These are phyloP conservation scores for Mucor racemosus DNA, from an alignment of 371 early-diverging fungal species.

Conservation along the genomic window DNA sequence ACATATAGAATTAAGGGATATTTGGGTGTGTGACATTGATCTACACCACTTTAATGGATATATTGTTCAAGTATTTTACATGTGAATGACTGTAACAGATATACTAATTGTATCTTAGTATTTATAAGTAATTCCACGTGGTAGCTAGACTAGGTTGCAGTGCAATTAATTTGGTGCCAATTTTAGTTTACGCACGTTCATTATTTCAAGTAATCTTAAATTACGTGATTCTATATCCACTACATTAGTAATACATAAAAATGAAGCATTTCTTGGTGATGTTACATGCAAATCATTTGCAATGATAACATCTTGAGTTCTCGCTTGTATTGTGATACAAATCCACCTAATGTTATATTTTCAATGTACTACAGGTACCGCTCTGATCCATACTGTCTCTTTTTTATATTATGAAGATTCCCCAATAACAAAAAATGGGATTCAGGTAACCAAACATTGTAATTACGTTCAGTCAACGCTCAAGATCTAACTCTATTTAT, in stretches of 20 bases:
- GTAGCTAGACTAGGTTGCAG: background rate
- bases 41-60: background rate
- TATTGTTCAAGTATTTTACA: background rate
- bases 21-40: constrained; percentile 1
- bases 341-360: too few relatives aligned
- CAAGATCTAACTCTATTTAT: too few relatives aligned
- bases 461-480: too few relatives aligned
- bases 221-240: background rate
- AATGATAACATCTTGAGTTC: too few relatives aligned
- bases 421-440: too few relatives aligned
- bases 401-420: too few relatives aligned
- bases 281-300: background rate
- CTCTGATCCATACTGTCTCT: too few relatives aligned
- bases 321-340: too few relatives aligned
- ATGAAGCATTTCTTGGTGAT: background rate
- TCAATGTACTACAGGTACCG: too few relatives aligned
- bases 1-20: background rate
- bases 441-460: too few relatives aligned
- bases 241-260: background rate
- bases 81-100: background rate
- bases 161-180: background rate
- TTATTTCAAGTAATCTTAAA: background rate
- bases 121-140: background rate
- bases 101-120: background rate
- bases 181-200: background rate